Evolutionary conservation across 164 flowering plant species (phyloP), one percentile per base, ranked within the genome.

Genomic region (Aristolochia californica): DNA sequence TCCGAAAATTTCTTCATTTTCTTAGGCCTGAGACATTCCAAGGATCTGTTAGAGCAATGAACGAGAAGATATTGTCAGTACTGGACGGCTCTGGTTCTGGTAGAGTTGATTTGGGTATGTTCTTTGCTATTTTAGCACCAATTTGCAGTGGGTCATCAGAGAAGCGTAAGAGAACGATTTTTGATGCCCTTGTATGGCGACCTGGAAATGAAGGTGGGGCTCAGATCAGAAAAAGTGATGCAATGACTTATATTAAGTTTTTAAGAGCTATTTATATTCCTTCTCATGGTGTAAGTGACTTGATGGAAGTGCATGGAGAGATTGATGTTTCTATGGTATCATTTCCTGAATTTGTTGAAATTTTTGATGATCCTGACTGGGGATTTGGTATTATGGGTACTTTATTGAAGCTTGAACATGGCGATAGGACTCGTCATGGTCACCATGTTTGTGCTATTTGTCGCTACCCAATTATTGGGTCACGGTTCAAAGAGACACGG

Each of bases 301-400:
- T 87, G 66, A 54, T 83, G 53, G 99, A 85, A 70, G 65, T 87
- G 27, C 94, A 78, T 57, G 99, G 94, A 26, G 91, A 85, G 25
- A 57, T 61, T 0, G 95, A 89, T 58, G 26, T 57, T 25, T 74
- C 94, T 10, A 62, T 62, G 61, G 66, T 87, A 13, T 81, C 99
- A 12, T 79, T 83, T 61, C 64, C 79, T 0, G 97, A 93, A 67
- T 93, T 89, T 62, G 68, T 79, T 14, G 69, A 65, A 58, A 81
- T 90, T 88, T 93, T 93, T 68, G 85, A 93, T 72, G 97, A 93
- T 68, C 75, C 71, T 17, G 99, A 93, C 57, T 87, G 96, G 95
- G 99, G 99, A 23, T 87, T 89, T 59, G 94, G 96, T 56, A 76
- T 93, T 57, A 75, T 93, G 85, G 66, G 84, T 30, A 83, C 78